A percentile compares a stretch with the other conserved stretches of the same genome.
Conservation (phyloP, 345 rosid species). For the Salix brachista region DNA sequence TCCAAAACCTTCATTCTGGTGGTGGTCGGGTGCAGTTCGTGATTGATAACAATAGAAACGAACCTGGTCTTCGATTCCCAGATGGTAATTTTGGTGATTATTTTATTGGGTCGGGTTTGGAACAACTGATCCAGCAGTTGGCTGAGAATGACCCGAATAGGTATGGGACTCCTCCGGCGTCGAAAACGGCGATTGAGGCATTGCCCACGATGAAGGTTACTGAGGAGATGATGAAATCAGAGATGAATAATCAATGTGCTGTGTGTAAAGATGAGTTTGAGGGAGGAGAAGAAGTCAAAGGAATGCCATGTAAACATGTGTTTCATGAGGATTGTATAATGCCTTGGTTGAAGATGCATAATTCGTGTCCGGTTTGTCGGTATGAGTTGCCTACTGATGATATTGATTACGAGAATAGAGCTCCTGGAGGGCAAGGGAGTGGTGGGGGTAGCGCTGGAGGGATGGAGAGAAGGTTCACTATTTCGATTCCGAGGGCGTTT, state of each 20-base stretch:
- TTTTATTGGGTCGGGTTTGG: constrained; percentile 45
- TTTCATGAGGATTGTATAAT: constrained; percentile 39
- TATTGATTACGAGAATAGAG: constrained; percentile 33
- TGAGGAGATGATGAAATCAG: constrained; percentile 30
- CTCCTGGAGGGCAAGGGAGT: constrained; percentile 8
- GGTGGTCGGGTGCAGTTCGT: constrained; percentile 48
- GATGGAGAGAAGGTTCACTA: constrained; percentile 36
- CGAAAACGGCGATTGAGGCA: constrained; percentile 34
- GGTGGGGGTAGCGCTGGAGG: constrained; percentile 22
- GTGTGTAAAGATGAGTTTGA: constrained; percentile 47
- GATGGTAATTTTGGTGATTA: constrained; percentile 33
- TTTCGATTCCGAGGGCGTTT: constrained; percentile 34
- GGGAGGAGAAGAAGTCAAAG: constrained; percentile 37
- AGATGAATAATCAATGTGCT: constrained; percentile 44
- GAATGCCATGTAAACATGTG: constrained; percentile 51
- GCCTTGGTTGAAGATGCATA: constrained; percentile 50
- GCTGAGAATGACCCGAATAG: constrained; percentile 51
- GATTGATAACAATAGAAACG: constrained; percentile 27
- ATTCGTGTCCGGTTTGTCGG: constrained; percentile 50
- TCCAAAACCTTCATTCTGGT: constrained; percentile 29
- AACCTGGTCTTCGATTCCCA: constrained; percentile 28
- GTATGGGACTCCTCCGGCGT: constrained; percentile 44
- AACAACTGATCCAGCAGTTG: constrained; percentile 47
- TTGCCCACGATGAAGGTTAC: constrained; percentile 33
- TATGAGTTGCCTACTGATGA: constrained; percentile 53